Conservation (phyloP, 192 early-diverging fungal genomes). For the Coemansia sp. region DNA sequence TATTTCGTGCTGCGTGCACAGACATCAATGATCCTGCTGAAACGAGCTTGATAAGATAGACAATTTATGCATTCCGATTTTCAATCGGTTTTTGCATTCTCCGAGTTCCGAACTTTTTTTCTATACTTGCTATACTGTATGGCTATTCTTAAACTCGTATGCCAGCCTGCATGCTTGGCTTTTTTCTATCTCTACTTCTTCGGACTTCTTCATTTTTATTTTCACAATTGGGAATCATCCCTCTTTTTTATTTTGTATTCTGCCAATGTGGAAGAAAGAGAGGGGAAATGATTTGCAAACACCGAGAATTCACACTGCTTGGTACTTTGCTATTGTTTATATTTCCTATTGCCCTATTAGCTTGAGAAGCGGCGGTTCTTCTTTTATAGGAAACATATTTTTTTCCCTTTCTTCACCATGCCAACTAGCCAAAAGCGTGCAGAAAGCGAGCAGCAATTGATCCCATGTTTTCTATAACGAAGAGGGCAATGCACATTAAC, state of each 20-base stretch:
- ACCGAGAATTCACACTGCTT: conserved; percentile 8
- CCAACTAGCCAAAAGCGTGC: no score
- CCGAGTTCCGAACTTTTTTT: conserved; percentile 15
- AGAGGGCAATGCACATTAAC: background rate
- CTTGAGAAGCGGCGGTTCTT: no score
- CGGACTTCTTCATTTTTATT: background rate
- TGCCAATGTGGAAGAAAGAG: no score
- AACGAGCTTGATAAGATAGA: background rate
- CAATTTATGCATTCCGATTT: background rate
- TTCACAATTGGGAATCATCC: background rate
- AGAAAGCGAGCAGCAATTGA: background rate
- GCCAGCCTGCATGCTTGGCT: no score
- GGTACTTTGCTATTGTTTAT: no score
- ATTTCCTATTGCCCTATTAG: background rate
- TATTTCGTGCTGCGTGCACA: background rate
- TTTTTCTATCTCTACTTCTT: no score
- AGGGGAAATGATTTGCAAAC: conserved; percentile 14
- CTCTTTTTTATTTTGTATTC: background rate
- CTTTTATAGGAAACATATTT: background rate
- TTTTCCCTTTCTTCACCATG: background rate
- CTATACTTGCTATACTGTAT: background rate
- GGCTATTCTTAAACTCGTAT: no score
- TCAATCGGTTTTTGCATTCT: background rate
- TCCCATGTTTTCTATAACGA: background rate
- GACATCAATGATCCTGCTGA: background rate